Base-by-base conservation (phyloP, 768 basidiomycete species). In the Terana coerulea region DNA sequence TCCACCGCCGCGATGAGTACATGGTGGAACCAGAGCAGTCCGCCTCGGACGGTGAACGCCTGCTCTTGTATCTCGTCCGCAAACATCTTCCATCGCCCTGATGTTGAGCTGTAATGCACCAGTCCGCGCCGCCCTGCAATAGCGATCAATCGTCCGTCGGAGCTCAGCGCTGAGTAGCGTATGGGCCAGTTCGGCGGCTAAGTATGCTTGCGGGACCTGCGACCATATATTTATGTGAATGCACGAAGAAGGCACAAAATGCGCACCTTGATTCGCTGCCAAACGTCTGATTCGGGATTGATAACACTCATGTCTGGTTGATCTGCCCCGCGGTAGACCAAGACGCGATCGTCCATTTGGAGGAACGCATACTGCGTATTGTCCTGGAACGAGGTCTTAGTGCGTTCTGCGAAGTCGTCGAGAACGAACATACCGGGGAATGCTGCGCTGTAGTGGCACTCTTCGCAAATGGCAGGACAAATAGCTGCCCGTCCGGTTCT, bases 301-400 rank as follows among this genome's bases (percentile, higher is more conserved):
- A 98, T 97, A 51, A 99, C 86, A 63, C 92, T 95, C 86, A 97
- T 88, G 64, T 98, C 95, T 5, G 95, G 95, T 65, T 98, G 95
- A 66, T 98, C 95, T 25, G 95, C 92, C 12, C 95, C 95, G 49
- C 95, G 81, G 67, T 98, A 99, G 14, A 98, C 84, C 0, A 97
- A 76, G 2, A 90, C 88, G 35, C 92, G 83, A 60, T 98, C 95
- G 61, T 98, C 94, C 81, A 95, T 83, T 69, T 95, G 93, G 34
- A 98, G 75, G 69, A 95, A 95, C 1, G 92, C 95, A 63, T 95
- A 95, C 58, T 91, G 84, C 7, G 94, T 93, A 64, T 97, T 98
- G 64, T 98, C 95, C 92, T 94, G 57, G 34, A 31, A 19, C 30
- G 7, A 37, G 26, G n/a, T n/a, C n/a, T n/a, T n/a, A n/a, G n/a